A percentile compares a stretch with the other conserved stretches of the same genome.
Conservation (phyloP, 2,329 filamentous ascomycete species). For the Akanthomyces muscarius region DNA sequence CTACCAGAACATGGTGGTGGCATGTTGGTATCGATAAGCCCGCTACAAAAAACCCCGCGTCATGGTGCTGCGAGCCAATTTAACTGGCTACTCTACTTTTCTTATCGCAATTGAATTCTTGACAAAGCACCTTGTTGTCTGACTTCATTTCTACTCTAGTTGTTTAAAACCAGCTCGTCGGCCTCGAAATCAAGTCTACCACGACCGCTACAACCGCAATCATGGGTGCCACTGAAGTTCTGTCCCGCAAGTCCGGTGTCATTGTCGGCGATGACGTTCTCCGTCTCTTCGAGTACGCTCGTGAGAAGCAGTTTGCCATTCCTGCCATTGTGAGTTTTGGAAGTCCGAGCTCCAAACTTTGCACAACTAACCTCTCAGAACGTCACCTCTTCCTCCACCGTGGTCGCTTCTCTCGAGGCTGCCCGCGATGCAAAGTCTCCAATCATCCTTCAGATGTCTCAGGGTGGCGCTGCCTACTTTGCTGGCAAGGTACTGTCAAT, state of each 20-base stretch:
- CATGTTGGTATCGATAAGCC: conserved; percentile 17
- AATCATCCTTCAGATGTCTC: conserved; percentile 88
- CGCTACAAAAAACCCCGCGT: conserved; percentile 16
- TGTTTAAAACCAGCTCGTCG: not conserved
- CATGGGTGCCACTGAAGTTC: conserved; percentile 39
- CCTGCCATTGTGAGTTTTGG: conserved; percentile 59
- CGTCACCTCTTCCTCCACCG: conserved; percentile 81
- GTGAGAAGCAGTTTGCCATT: conserved; percentile 83
- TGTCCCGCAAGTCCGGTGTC: conserved; percentile 51
- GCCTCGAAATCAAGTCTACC: conserved; percentile 7
- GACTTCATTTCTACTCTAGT: conserved; percentile 2
- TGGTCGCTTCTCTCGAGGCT: conserved; percentile 84
- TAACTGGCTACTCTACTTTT: conserved; percentile 8
- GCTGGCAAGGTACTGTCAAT: conserved; percentile 65
- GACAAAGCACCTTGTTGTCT: conserved; percentile 10
- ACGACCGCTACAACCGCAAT: conserved; percentile 27
- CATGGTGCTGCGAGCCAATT: not conserved
- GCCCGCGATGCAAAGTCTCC: conserved; percentile 88
- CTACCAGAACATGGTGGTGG: not conserved
- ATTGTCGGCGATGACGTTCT: conserved; percentile 53
- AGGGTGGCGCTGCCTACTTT: conserved; percentile 92
- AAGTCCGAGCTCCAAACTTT: conserved; percentile 12
- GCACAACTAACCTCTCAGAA: conserved; percentile 45
- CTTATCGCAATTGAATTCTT: conserved; percentile 13
- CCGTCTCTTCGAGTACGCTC: conserved; percentile 81